Base-by-base conservation (phyloP, 164 flowering plant species). In the Taxillus chinensis region DNA sequence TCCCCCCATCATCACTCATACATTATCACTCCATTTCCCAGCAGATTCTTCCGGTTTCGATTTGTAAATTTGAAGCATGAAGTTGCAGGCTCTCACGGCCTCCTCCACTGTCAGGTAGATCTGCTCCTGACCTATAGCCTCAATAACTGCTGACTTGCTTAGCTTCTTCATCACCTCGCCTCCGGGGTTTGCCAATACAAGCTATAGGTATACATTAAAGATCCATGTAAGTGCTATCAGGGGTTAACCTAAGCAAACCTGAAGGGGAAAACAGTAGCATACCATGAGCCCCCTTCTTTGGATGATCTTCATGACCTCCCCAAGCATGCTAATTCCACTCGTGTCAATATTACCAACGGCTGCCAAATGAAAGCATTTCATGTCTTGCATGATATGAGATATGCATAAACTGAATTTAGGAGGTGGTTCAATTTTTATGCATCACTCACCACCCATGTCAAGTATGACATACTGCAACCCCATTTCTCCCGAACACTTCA, bases 321-420 rank as follows among this genome's bases (percentile, higher is more conserved):
- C 86, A 40, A 86, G 63, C 92, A 86, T 82, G 82, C 82, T 81
- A 41, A 86, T 75, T 11, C 92, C 92, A 62, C 92, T 84, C 0
- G 89, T 84, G 61, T 86, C 92, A 15, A 84, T 81, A 76, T 75
- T 81, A 3, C 82, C 84, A 61, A 86, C 83, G 55, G 81, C 91
- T 82, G 81, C 59, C 3, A 68, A 48, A 8, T 4, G 39, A 59
- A 66, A 12, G 57, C 13, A 27, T 27, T 27, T 27, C 27, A 27
- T 27, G 27, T 27, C 27, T 27, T 27, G 27, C 27, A 27, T 27
- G 27, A 27, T 27, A 27, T 2, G 27, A 27, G 27, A 27, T 27
- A 27, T 27, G 27, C 27, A 27, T 27, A 27, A 27, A 27, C 27
- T 27, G 27, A 27, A 38, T 55, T 54, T 16, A 14, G 13, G 37